phyloP scores from a whole-genome alignment of 2,329 filamentous ascomycete species.

The Rhytidhysteron rufulum region DNA sequence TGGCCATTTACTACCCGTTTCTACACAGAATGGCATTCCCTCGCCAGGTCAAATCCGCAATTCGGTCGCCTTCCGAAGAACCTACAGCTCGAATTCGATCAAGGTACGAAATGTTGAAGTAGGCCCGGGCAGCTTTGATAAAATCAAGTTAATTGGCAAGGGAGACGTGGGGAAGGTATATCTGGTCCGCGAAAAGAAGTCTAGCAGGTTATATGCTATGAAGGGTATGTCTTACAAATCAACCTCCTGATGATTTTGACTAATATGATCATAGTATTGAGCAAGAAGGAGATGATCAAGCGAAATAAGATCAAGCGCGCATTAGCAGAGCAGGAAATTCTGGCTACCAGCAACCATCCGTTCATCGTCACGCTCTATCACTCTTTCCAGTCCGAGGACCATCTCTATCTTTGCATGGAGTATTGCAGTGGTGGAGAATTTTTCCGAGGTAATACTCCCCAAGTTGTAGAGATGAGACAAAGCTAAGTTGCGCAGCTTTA shows the following conservation, averaged over 20 bases:
- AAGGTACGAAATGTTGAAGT: conserved; percentile 98
- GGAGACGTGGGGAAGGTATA: conserved; percentile 99
- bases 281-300: conserved; percentile 99
- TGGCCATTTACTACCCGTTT: conserved; percentile 26
- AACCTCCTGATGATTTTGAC: conserved; percentile 6
- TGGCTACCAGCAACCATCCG: conserved; percentile 96
- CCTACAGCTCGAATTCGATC: conserved; percentile 98
- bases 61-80: conserved; percentile 77
- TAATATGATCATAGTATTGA: conserved; percentile 66
- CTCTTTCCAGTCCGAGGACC: conserved; percentile 98
- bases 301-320: conserved; percentile 99
- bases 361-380: conserved; percentile 99
- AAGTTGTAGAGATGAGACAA: not conserved
- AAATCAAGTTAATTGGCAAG: conserved; percentile 99
- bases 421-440: conserved; percentile 99
- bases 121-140: conserved; percentile 92
- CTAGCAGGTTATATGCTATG: conserved; percentile 92
- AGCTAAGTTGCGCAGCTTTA: conserved; percentile 53
- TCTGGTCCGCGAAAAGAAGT: conserved; percentile 96
- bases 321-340: conserved; percentile 93
- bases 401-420: conserved; percentile 99
- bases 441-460: conserved; percentile 60
- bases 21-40: conserved; percentile 53
- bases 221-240: conserved; percentile 64
- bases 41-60: conserved; percentile 63